Evolutionary conservation across 768 basidiomycete genomes (phyloP).

Genomic region (Daedaleopsis nitida): DNA sequence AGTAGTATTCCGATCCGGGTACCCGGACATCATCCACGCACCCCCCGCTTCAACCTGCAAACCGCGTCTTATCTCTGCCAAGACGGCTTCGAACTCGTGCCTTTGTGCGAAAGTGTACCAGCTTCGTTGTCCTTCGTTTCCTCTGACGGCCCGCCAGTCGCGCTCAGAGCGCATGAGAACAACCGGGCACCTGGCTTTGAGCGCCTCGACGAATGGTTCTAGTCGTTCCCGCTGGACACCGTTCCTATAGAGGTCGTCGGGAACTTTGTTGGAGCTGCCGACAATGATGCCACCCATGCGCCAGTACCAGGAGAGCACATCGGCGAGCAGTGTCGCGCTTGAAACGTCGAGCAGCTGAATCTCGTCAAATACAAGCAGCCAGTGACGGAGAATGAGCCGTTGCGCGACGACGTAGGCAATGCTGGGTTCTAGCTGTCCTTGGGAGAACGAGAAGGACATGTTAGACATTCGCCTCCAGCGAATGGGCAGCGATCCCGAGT

Average conservation of each 20-base stretch:
- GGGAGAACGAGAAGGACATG: conserved; percentile 20
- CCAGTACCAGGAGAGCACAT: conserved; percentile 65
- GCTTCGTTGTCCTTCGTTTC: conserved; percentile 18
- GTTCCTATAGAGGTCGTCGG: conserved; percentile 57
- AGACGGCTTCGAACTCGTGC: conserved; percentile 23
- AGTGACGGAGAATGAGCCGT: conserved; percentile 46
- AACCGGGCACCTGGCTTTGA: conserved; percentile 55
- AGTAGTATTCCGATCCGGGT: neutral
- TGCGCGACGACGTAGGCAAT: conserved; percentile 49
- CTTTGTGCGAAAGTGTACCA: conserved; percentile 36
- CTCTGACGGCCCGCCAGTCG: conserved; percentile 46
- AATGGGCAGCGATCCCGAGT: conserved; percentile 30
- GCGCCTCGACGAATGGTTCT: conserved; percentile 56
- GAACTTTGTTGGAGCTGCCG: conserved; percentile 51
- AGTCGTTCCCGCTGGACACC: conserved; percentile 59
- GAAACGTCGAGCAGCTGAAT: conserved; percentile 63
- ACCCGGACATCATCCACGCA: neutral
- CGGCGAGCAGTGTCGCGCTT: conserved; percentile 50
- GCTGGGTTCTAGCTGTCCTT: conserved; percentile 31
- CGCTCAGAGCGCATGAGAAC: conserved; percentile 43
- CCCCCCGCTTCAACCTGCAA: neutral
- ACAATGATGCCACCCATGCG: conserved; percentile 60
- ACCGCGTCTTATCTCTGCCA: neutral
- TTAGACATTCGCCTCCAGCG: conserved; percentile 31
- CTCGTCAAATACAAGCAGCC: conserved; percentile 60